A percentile compares a stretch with the other conserved stretches of the same genome.
These are phyloP conservation scores for Phytopythium cucurbitacearum DNA, from an alignment of 352 stramenopile species.

Conservation along the genomic window DNA sequence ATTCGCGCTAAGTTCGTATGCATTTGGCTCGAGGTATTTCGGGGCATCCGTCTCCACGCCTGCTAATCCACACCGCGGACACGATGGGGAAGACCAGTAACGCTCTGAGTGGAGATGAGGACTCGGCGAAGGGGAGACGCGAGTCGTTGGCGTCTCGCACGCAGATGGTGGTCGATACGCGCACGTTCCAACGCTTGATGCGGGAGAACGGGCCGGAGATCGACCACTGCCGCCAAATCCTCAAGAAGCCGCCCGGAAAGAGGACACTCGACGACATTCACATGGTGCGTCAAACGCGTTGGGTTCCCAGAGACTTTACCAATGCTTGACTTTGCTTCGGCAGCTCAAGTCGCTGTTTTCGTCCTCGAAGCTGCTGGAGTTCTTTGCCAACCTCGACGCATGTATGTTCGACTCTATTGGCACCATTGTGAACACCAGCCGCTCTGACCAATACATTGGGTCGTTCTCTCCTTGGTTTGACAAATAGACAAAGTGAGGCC, in stretches of 20 bases:
- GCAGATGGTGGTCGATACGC: constrained; percentile 32
- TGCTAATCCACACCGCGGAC: background rate
- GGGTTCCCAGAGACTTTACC: background rate
- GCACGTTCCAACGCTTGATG: constrained; percentile 35
- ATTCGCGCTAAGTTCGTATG: background rate
- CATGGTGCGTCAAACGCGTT: constrained; percentile 23
- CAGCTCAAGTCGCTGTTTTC: constrained; percentile 75
- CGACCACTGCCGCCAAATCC: constrained; percentile 40
- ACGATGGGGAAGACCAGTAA: background rate
- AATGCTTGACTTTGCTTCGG: background rate
- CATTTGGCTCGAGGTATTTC: background rate
- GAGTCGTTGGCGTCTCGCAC: constrained; percentile 46
- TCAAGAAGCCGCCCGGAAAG: constrained; percentile 45
- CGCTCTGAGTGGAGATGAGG: background rate
- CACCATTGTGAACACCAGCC: constrained; percentile 1
- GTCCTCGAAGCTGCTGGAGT: constrained; percentile 71
- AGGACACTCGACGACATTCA: constrained; percentile 74
- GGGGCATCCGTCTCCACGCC: background rate
- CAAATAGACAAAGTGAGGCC: constrained; percentile 24
- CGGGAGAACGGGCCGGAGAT: constrained; percentile 46
- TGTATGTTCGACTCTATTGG: constrained; percentile 30
- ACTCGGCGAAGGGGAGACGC: constrained; percentile 8
- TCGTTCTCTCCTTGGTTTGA: background rate
- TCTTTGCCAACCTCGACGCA: constrained; percentile 76
- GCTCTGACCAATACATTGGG: background rate